Percentiles rank a stretch among this genome's conserved stretches.
Conservation (phyloP, 345 rosid species). For the Turritis glabra region DNA sequence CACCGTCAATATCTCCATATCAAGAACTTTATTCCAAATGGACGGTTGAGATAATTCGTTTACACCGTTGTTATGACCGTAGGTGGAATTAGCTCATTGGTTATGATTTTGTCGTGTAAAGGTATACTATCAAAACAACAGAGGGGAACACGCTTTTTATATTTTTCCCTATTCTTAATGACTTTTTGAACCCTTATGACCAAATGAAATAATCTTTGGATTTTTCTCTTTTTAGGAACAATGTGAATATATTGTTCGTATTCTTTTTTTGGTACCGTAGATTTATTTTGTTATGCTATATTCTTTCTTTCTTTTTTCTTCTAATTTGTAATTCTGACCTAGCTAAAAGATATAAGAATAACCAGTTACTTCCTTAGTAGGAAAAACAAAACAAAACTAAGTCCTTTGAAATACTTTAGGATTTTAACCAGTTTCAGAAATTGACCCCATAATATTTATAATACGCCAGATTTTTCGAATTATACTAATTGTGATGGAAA, state of each 20-base stretch:
- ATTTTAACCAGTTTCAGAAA: not conserved
- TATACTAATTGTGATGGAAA: not conserved
- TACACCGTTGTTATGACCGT: not conserved
- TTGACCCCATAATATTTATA: not conserved
- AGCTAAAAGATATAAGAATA: too few species aligned
- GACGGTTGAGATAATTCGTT: not conserved
- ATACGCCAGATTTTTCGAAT: not conserved
- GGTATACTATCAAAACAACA: conserved; percentile 25
- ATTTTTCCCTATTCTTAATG: not conserved
- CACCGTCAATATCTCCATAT: not conserved
- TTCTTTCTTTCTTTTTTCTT: too few species aligned
- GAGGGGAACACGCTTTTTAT: conserved; percentile 28
- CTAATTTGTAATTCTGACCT: too few species aligned
- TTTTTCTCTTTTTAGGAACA: conserved; percentile 13
- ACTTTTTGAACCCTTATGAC: conserved; percentile 18
- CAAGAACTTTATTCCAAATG: not conserved
- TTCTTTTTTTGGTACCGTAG: not conserved
- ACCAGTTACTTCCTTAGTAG: not conserved
- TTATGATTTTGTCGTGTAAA: conserved; percentile 37
- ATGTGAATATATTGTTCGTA: not conserved
- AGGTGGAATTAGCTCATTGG: conserved; percentile 29
- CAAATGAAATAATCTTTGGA: conserved; percentile 18
- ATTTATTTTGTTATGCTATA: too few species aligned
- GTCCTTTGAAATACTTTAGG: not conserved
- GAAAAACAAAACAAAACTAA: too few species aligned